Evolutionary conservation across 169 alveolate genomes (phyloP), one percentile per base, ranked within the genome.

Genomic region (Plasmodium cynomolgi): DNA sequence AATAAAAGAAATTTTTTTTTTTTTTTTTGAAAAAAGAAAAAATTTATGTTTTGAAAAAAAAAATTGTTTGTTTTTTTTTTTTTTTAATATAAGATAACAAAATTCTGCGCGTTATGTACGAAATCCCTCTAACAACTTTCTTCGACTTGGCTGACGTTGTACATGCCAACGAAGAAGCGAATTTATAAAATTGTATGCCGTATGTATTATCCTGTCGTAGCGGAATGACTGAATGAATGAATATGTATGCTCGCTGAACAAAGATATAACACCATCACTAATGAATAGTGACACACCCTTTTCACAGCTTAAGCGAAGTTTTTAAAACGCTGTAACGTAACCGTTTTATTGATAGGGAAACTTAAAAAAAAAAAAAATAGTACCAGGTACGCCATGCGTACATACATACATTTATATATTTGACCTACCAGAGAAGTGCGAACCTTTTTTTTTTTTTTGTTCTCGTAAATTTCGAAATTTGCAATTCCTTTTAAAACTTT

Each of bases 381-480:
- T 58, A 58, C 8, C 23, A 58, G 31, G 23, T 20, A 17, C 23
- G 74, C 31, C 74, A 58, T 58, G 8, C 74, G 74, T 58, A 58
- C 54, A 26, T 58, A 58, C 5, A 44, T 44, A 44, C 58, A 44
- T 44, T 5, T 58, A 58, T n/a, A 58, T 58, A 58, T 58, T 1
- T 20, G 33, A n/a, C 31, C 74, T n/a, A 5, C 33, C 74, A 58
- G 1, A n/a, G 33, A 17, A 17, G 31, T 26, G 31, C 74, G 31
- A 58, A 20, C 31, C 31, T 0, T 58, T 58, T 58, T 58, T 44
- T 44, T 44, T 75, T 75, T 41, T 34, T 75, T 34, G 83, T 75
- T 75, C 83, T 20, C 26, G 29, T 75, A 75, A 75, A 75, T 75
- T 34, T 75, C 58, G 62, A 75, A 75, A 20, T 33, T 75, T 75